Evolutionary conservation across 371 early-diverging fungal genomes (phyloP).

Genomic region (Apophysomyces elegans): DNA sequence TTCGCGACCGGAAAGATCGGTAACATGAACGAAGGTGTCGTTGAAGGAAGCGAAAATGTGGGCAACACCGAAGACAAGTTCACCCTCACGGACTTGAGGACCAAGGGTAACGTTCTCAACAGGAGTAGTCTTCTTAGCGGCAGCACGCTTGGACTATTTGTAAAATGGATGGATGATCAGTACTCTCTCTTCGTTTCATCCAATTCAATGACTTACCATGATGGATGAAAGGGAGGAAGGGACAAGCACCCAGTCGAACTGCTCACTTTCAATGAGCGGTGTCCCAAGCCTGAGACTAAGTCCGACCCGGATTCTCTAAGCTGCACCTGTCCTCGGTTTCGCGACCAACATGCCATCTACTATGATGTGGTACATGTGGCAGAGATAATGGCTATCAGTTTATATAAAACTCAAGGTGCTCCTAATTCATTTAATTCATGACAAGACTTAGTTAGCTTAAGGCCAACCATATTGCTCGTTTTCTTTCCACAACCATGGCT

Average conservation of each 20-base stretch:
- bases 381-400: too few relatives aligned
- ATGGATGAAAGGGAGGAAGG: constrained; percentile 16
- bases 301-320: not conserved
- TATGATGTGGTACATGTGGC: too few relatives aligned
- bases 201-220: constrained; percentile 11
- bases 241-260: not conserved
- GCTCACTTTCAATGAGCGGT: not conserved
- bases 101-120: constrained; percentile 94
- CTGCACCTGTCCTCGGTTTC: too few relatives aligned
- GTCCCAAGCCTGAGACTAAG: not conserved
- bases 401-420: too few relatives aligned
- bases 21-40: constrained; percentile 99
- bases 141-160: constrained; percentile 72
- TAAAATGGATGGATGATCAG: constrained; percentile 9
- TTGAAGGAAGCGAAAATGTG: constrained; percentile 99
- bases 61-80: constrained; percentile 99
- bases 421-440: too few relatives aligned
- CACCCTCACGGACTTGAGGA: constrained; percentile 97
- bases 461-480: too few relatives aligned
- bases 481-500: too few relatives aligned
- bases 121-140: constrained; percentile 59
- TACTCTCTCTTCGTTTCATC: not conserved
- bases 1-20: constrained; percentile 99
- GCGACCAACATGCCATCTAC: too few relatives aligned
- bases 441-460: too few relatives aligned